Percentiles rank a stretch among this genome's conserved stretches.
phyloP scores from a whole-genome alignment of 2,329 filamentous ascomycete species.

The Pyricularia sp. region DNA sequence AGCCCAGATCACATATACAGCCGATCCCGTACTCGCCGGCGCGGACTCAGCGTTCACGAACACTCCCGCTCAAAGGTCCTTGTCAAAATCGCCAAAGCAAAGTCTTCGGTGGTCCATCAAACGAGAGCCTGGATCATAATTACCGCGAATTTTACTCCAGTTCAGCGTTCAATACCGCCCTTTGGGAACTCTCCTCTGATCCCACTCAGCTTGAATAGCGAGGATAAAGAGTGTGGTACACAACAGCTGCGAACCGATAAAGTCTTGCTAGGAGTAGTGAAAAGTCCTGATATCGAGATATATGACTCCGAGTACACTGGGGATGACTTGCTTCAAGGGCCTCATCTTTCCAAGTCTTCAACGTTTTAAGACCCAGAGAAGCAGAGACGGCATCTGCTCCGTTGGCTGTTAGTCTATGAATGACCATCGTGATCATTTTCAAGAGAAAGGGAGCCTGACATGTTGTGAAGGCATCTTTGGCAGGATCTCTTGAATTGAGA shows the following conservation, averaged over 20 bases:
- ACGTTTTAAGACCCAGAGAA: constrained; percentile 1
- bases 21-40: not conserved
- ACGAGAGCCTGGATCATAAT: not conserved
- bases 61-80: not conserved
- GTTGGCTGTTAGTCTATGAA: not conserved
- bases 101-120: not conserved
- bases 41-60: not conserved
- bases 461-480: not conserved
- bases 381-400: not conserved
- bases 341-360: not conserved
- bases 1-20: not conserved
- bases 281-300: not conserved
- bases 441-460: not conserved
- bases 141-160: not conserved
- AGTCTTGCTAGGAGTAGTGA: not conserved
- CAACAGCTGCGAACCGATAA: not conserved
- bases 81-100: not conserved
- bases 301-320: constrained; percentile 1
- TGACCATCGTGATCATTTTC: not conserved
- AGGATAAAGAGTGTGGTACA: not conserved
- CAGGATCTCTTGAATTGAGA: constrained; percentile 1
- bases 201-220: not conserved
- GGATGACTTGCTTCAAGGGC: not conserved
- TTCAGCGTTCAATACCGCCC: not conserved
- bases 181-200: not conserved